phyloP scores from a whole-genome alignment of 2,329 filamentous ascomycete genomes.

The Alternaria triticina region DNA sequence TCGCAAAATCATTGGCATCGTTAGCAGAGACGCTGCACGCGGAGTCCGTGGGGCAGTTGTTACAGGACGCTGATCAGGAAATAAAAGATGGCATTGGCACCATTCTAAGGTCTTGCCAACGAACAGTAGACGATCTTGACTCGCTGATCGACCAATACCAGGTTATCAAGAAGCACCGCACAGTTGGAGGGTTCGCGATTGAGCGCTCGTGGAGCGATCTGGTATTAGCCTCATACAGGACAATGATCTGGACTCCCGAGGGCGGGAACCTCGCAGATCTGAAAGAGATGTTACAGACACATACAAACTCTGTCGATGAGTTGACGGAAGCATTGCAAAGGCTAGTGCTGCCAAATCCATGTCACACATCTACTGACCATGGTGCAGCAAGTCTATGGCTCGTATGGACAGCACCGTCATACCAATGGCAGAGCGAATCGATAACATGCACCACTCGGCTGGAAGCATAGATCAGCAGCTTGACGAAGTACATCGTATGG shows the following conservation, averaged over 20 bases:
- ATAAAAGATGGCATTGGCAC: conserved; percentile 48
- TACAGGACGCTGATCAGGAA: conserved; percentile 44
- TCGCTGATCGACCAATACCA: conserved; percentile 55
- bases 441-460: conserved; percentile 33
- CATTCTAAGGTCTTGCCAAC: conserved; percentile 49
- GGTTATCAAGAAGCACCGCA: conserved; percentile 51
- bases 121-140: conserved; percentile 52
- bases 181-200: conserved; percentile 49
- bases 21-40: conserved; percentile 55
- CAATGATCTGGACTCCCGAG: conserved; percentile 55
- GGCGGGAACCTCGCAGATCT: conserved; percentile 51
- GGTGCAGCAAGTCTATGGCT: conserved; percentile 43
- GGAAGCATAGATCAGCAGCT: conserved; percentile 35
- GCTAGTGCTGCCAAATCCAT: conserved; percentile 18
- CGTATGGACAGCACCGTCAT: conserved; percentile 36
- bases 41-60: conserved; percentile 41
- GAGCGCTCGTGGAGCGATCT: conserved; percentile 54
- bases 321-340: conserved; percentile 53
- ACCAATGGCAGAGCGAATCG: conserved; percentile 43
- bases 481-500: conserved; percentile 39
- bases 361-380: conserved; percentile 15
- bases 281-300: conserved; percentile 51
- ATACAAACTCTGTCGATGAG: conserved; percentile 49
- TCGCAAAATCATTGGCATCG: conserved; percentile 53
- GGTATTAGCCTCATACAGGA: conserved; percentile 51